These are phyloP conservation scores for Neurospora discreta DNA, from an alignment of 495 filamentous ascomycete species.

Conservation along the genomic window DNA sequence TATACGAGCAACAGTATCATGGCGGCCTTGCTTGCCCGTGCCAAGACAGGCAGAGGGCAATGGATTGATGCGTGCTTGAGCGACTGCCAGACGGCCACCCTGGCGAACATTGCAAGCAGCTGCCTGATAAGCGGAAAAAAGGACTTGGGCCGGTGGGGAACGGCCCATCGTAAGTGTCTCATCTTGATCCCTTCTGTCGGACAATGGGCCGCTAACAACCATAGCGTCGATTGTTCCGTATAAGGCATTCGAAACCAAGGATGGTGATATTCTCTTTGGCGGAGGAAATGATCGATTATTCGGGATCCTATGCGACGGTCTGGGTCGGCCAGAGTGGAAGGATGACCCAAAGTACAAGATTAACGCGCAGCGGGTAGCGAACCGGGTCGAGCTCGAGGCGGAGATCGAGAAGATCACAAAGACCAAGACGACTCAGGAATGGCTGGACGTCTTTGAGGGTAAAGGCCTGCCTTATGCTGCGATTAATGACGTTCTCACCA, in stretches of 20 bases:
- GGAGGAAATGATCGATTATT: constrained; percentile 92
- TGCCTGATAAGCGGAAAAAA: constrained; percentile 79
- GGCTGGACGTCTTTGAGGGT: constrained; percentile 79
- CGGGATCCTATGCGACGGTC: constrained; percentile 67
- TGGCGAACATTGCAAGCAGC: constrained; percentile 89
- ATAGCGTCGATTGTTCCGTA: constrained; percentile 93
- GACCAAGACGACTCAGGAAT: constrained; percentile 77
- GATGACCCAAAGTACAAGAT: constrained; percentile 61
- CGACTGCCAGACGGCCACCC: constrained; percentile 87
- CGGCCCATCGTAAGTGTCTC: constrained; percentile 71
- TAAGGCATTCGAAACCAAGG: constrained; percentile 78
- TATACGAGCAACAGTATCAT: constrained; percentile 96
- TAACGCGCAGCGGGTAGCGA: constrained; percentile 71
- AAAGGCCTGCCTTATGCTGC: constrained; percentile 92
- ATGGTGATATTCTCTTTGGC: constrained; percentile 85
- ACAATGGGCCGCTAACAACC: constrained; percentile 8
- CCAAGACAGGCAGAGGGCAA: constrained; percentile 52
- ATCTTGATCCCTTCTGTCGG: not conserved
- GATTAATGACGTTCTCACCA: constrained; percentile 80
- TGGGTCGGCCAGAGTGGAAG: constrained; percentile 73
- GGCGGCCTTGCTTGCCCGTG: constrained; percentile 72
- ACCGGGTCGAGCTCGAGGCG: constrained; percentile 63
- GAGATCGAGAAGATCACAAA: constrained; percentile 64
- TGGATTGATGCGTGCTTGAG: constrained; percentile 87
- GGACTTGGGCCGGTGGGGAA: constrained; percentile 86